These are phyloP conservation scores for Triticum turgidum DNA, from an alignment of 176 grass and related monocot species.

Conservation along the genomic window DNA sequence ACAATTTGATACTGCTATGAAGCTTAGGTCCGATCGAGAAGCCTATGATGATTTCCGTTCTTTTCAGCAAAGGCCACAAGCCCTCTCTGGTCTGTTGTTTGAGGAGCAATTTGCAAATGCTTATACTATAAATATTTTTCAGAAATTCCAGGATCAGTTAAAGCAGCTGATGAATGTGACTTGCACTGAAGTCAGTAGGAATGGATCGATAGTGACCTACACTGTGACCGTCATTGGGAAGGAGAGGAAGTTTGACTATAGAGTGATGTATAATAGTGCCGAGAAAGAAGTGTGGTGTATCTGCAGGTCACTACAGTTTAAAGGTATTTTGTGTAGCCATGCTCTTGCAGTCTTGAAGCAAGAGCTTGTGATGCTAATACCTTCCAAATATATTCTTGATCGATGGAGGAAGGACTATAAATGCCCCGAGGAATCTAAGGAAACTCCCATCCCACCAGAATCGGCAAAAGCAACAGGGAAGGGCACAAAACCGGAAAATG, in stretches of 20 bases:
- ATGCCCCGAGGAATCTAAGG: conserved; percentile 65
- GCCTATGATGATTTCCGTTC: conserved; percentile 91
- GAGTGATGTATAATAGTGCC: conserved; percentile 72
- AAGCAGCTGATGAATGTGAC: conserved; percentile 80
- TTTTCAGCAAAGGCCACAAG: conserved; percentile 83
- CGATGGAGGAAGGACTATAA: conserved; percentile 96
- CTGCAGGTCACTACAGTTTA: conserved; percentile 87
- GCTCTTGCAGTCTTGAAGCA: conserved; percentile 81
- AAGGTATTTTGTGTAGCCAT: conserved; percentile 95
- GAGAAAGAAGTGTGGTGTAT: conserved; percentile 92
- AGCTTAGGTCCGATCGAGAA: conserved; percentile 75
- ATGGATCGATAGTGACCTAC: conserved; percentile 66
- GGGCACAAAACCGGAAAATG: conserved; percentile 37
- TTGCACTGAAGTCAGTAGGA: conserved; percentile 63
- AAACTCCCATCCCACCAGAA: conserved; percentile 36
- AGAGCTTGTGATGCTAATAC: conserved; percentile 91
- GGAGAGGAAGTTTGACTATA: conserved; percentile 82
- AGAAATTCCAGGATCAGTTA: conserved; percentile 87
- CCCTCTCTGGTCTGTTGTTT: conserved; percentile 75
- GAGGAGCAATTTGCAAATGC: conserved; percentile 85
- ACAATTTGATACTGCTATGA: conserved; percentile 88
- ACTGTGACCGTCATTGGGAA: conserved; percentile 71
- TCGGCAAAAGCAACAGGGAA: conserved; percentile 28
- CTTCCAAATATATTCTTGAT: conserved; percentile 80
- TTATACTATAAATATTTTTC: conserved; percentile 91